phyloP scores from a whole-genome alignment of 2,329 filamentous ascomycete genomes.

The Ophiosphaerella korrae region DNA sequence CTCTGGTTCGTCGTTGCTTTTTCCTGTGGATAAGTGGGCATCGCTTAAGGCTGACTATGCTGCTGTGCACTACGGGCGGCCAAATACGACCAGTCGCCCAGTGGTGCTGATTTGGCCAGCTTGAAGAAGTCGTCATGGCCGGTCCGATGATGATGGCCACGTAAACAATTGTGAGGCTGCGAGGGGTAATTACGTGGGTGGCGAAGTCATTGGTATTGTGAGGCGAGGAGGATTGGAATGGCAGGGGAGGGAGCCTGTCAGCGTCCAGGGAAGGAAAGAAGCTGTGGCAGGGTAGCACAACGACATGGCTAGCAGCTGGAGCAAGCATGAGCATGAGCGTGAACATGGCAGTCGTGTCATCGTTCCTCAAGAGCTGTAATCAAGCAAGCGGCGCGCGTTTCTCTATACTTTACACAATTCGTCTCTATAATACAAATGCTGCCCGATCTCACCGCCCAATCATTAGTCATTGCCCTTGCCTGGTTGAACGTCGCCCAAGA shows the following conservation, averaged over 20 bases:
- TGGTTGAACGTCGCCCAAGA: conserved; percentile 6
- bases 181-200: conserved; percentile 6
- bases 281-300: conserved; percentile 9
- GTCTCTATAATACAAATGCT: conserved; percentile 27
- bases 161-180: conserved; percentile 19
- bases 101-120: conserved; percentile 1
- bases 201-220: conserved; percentile 11
- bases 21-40: neutral
- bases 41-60: neutral
- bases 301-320: neutral
- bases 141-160: conserved; percentile 2
- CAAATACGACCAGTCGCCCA: conserved; percentile 3
- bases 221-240: conserved; percentile 17
- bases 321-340: too few species aligned
- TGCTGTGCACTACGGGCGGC: neutral
- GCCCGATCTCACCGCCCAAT: conserved; percentile 28
- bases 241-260: conserved; percentile 9
- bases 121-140: conserved; percentile 1
- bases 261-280: conserved; percentile 1
- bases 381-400: neutral
- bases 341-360: too few species aligned
- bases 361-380: too few species aligned
- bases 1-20: conserved; percentile 12
- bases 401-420: conserved; percentile 20
- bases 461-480: conserved; percentile 7